Conservation (phyloP, 2,329 filamentous ascomycete genomes). For the Leptographium galeiforme region DNA sequence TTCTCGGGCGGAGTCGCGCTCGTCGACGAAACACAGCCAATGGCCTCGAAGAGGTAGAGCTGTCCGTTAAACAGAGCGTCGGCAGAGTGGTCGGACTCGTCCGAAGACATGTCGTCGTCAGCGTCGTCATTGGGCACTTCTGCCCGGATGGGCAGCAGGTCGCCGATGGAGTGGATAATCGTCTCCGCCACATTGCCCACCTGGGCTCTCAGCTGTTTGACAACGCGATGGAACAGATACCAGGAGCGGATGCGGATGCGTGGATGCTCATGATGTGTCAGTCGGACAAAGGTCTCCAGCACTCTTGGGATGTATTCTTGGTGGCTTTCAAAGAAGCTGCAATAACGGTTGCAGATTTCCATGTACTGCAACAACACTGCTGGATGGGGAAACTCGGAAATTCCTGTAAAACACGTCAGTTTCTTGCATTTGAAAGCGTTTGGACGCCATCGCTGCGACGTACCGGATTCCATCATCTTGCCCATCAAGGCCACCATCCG, state of each 20-base stretch:
- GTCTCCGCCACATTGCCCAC: constrained; percentile 84
- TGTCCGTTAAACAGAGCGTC: constrained; percentile 86
- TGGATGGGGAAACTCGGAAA: constrained; percentile 76
- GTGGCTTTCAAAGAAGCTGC: constrained; percentile 80
- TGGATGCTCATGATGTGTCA: constrained; percentile 78
- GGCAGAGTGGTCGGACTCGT: constrained; percentile 79
- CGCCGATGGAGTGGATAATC: constrained; percentile 78
- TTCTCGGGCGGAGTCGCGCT: constrained; percentile 64
- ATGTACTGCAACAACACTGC: constrained; percentile 93
- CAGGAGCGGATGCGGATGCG: constrained; percentile 84
- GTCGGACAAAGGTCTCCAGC: constrained; percentile 78
- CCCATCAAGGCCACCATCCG: constrained; percentile 84
- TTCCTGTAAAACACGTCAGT: constrained; percentile 37
- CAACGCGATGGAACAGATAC: constrained; percentile 91
- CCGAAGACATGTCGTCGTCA: constrained; percentile 89
- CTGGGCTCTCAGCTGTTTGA: constrained; percentile 72
- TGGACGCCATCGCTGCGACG: constrained; percentile 16
- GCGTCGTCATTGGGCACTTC: constrained; percentile 66
- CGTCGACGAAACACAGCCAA: constrained; percentile 83
- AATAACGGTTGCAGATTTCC: constrained; percentile 95
- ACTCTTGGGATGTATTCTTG: constrained; percentile 70
- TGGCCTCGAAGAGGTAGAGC: constrained; percentile 85
- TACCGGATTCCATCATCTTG: constrained; percentile 87
- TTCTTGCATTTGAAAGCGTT: neutral
- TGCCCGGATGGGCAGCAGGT: constrained; percentile 81